These are phyloP conservation scores for Selenicereus undatus DNA, from an alignment of 148 eudicot genomes.

Conservation along the genomic window DNA sequence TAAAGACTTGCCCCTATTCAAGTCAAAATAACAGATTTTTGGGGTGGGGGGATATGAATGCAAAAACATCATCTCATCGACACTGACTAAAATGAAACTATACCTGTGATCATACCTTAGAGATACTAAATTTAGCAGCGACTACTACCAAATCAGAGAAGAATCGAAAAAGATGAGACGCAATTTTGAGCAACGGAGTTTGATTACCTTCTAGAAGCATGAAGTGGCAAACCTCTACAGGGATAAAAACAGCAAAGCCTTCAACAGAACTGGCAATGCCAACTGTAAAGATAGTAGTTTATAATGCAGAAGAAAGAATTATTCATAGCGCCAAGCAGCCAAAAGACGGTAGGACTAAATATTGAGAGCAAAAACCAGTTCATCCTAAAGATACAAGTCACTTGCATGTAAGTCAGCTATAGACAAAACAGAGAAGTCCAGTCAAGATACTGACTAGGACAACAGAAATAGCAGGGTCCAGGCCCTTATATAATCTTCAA, in stretches of 20 bases:
- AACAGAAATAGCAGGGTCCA: conserved; percentile 10
- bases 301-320: not conserved
- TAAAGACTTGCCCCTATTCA: not conserved
- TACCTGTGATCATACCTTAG: not conserved
- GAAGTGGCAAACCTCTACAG: not conserved
- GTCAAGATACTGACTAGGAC: not conserved
- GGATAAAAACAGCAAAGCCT: not conserved
- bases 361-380: not conserved
- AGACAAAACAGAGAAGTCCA: not conserved
- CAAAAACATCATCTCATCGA: too few species aligned
- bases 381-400: not conserved
- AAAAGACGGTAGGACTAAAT: not conserved
- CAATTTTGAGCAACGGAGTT: not conserved
- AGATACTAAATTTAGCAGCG: not conserved
- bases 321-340: not conserved
- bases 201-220: conserved; percentile 6
- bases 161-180: not conserved
- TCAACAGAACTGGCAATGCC: not conserved
- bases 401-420: conserved; percentile 1
- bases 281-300: not conserved
- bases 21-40: not conserved
- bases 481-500: conserved; percentile 24
- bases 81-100: too few species aligned
- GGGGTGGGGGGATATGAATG: too few species aligned
- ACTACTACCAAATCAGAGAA: not conserved